phyloP scores from a whole-genome alignment of 306 rosid genomes.

The Hippophae rhamnoides region DNA sequence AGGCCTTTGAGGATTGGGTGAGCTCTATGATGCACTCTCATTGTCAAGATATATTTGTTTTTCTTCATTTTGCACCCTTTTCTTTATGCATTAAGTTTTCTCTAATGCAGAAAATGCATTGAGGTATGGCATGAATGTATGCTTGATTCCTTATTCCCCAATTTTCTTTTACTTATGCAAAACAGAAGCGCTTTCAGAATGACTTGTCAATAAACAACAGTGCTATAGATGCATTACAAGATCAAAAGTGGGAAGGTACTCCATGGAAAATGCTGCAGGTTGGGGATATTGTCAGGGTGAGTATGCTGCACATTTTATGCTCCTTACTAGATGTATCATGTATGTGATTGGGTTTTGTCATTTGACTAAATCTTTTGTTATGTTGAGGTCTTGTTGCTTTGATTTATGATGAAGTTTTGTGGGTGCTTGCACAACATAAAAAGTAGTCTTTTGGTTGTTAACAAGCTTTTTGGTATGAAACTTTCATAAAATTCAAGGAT shows the following conservation, averaged over 20 bases:
- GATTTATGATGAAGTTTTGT: no score
- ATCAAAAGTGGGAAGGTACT: slow-evolving; percentile 66
- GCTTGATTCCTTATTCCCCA: slow-evolving; percentile 6
- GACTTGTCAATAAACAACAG: slow-evolving; percentile 73
- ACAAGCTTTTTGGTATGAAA: no score
- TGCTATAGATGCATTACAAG: slow-evolving; percentile 58
- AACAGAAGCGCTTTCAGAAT: slow-evolving; percentile 92
- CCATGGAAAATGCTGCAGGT: slow-evolving; percentile 92
- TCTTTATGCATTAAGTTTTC: background rate
- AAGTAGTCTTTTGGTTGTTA: no score
- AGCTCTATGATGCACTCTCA: slow-evolving; percentile 27
- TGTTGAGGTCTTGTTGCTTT: no score
- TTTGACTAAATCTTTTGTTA: no score
- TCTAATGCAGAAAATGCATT: slow-evolving; percentile 1
- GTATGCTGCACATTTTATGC: slow-evolving; percentile 14
- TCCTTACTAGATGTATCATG: slow-evolving; percentile 3
- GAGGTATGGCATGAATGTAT: background rate
- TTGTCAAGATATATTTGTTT: slow-evolving; percentile 3
- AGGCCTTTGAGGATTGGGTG: slow-evolving; percentile 96
- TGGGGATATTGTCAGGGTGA: slow-evolving; percentile 80
- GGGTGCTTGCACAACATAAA: no score
- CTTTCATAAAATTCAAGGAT: no score
- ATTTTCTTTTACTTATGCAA: slow-evolving; percentile 17
- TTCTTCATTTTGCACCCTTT: no score
- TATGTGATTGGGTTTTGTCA: background rate